A percentile compares a stretch with the other conserved stretches of the same genome.
phyloP scores from a whole-genome alignment of 768 basidiomycete genomes.

The Lepiota venenata region DNA sequence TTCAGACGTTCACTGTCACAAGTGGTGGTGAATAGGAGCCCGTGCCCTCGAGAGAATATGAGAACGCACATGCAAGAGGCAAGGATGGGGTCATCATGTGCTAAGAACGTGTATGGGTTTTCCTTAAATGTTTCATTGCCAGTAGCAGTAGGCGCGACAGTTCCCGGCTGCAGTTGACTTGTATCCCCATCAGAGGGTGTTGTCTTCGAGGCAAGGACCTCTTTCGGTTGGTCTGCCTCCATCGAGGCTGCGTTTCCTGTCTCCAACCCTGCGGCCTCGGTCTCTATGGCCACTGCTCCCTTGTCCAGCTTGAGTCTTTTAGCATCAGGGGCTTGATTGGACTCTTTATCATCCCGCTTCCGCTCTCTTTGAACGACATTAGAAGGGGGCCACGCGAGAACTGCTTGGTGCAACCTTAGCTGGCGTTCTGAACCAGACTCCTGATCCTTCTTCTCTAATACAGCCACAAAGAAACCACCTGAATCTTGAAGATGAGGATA shows the following conservation, averaged over 20 bases:
- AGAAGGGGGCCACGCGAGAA: background rate
- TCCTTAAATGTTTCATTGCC: conserved; percentile 67
- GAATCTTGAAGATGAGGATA: conserved; percentile 96
- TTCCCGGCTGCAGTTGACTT: conserved; percentile 17
- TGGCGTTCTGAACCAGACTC: background rate
- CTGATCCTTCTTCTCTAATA: conserved; percentile 53
- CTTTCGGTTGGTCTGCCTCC: background rate
- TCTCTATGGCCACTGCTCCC: background rate
- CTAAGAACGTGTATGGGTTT: conserved; percentile 85
- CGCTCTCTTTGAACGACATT: conserved; percentile 28
- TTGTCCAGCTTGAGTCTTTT: conserved; percentile 45
- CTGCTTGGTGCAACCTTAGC: background rate
- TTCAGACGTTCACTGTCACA: conserved; percentile 63
- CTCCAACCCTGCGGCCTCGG: background rate
- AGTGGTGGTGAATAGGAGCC: background rate
- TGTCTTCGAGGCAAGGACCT: conserved; percentile 11
- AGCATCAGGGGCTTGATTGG: conserved; percentile 37
- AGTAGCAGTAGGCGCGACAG: conserved; percentile 12
- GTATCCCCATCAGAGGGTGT: conserved; percentile 9
- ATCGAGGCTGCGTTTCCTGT: no score
- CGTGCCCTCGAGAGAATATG: background rate
- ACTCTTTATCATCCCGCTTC: conserved; percentile 51
- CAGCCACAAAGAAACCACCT: conserved; percentile 97
- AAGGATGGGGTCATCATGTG: conserved; percentile 67
- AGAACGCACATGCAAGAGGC: conserved; percentile 65